phyloP scores from a whole-genome alignment of 2,329 filamentous ascomycete species.

The Trichoderma oligosporum region DNA sequence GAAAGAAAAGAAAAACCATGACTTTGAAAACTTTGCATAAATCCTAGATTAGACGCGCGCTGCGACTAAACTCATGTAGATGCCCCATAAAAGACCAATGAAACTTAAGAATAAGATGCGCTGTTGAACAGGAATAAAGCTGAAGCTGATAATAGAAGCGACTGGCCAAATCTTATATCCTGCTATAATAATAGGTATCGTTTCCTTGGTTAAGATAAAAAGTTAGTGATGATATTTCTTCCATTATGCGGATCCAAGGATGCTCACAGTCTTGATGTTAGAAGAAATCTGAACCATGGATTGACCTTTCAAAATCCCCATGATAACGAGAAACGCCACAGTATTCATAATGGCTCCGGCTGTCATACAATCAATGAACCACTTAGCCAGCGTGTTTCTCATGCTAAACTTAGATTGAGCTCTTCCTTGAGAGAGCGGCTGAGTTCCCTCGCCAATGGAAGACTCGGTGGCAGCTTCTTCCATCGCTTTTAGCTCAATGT shows the following conservation, averaged over 20 bases:
- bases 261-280: constrained; percentile 37
- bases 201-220: constrained; percentile 34
- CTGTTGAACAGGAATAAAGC: constrained; percentile 46
- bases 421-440: background rate
- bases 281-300: constrained; percentile 32
- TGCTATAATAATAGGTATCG: constrained; percentile 46
- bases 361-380: constrained; percentile 50
- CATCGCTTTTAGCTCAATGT: constrained; percentile 31
- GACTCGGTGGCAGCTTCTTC: constrained; percentile 23
- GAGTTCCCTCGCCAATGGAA: background rate
- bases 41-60: constrained; percentile 33
- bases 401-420: constrained; percentile 35
- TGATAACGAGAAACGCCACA: constrained; percentile 44
- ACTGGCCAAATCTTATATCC: constrained; percentile 52
- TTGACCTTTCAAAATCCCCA: constrained; percentile 45
- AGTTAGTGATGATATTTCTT: background rate
- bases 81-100: constrained; percentile 48
- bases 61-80: constrained; percentile 49
- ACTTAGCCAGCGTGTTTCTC: constrained; percentile 44
- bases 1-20: no score
- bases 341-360: constrained; percentile 46
- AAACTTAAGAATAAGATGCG: constrained; percentile 49
- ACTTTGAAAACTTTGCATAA: no score
- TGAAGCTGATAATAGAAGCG: constrained; percentile 50
- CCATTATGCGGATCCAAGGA: background rate